Conservation (phyloP, 2,329 filamentous ascomycete genomes). For the Rachicladosporium sp. region DNA sequence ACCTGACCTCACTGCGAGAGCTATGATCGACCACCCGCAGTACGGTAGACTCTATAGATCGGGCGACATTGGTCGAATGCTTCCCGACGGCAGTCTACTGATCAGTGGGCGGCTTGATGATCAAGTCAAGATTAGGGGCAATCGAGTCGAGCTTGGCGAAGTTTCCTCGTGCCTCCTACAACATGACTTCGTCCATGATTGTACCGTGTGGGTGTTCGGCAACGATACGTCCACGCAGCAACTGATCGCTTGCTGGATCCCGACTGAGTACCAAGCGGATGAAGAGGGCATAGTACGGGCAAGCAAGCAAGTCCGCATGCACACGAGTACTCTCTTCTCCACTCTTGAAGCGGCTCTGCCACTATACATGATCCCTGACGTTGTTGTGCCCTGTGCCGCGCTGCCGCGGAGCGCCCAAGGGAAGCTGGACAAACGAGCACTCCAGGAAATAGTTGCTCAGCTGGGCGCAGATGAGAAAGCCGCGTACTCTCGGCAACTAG, state of each 20-base stretch:
- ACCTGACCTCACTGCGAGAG: slow-evolving; percentile 48
- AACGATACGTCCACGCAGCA: slow-evolving; percentile 28
- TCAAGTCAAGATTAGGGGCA: slow-evolving; percentile 71
- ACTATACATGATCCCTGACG: slow-evolving; percentile 66
- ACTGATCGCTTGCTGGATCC: slow-evolving; percentile 57
- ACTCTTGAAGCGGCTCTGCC: slow-evolving; percentile 48
- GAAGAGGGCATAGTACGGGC: slow-evolving; percentile 1
- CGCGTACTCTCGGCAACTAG: slow-evolving; percentile 21
- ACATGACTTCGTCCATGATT: slow-evolving; percentile 43
- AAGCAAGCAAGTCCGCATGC: slow-evolving; percentile 3
- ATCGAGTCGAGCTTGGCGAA: slow-evolving; percentile 67
- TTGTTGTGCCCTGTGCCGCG: slow-evolving; percentile 54
- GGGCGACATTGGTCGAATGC: slow-evolving; percentile 69
- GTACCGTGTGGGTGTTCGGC: slow-evolving; percentile 48
- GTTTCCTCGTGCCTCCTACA: slow-evolving; percentile 53
- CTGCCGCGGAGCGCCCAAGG: slow-evolving; percentile 64
- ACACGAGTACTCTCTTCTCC: slow-evolving; percentile 40
- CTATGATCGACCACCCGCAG: slow-evolving; percentile 55
- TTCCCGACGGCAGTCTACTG: slow-evolving; percentile 62
- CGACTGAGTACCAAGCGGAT: slow-evolving; percentile 13
- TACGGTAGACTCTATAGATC: slow-evolving; percentile 70
- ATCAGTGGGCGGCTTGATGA: slow-evolving; percentile 65
- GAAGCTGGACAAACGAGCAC: slow-evolving; percentile 52
- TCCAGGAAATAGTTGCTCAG: slow-evolving; percentile 38
- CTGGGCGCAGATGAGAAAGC: slow-evolving; percentile 38